Conservation (phyloP, 805 yeast species). For the Candida glaebosa region DNA sequence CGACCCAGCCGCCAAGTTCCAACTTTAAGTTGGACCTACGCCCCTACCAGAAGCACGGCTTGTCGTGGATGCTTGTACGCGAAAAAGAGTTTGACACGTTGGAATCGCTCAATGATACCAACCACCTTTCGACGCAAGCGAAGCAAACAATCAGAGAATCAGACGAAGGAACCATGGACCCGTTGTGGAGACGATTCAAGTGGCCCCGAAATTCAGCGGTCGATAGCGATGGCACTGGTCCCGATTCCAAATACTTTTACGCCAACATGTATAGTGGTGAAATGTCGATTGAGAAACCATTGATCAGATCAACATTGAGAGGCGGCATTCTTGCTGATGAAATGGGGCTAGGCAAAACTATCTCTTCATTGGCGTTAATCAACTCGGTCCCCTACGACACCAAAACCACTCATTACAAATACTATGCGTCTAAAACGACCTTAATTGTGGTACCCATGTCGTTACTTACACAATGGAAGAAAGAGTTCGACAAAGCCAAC, state of each 20-base stretch:
- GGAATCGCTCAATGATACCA: conserved; percentile 25
- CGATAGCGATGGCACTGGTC: not conserved
- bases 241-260: conserved; percentile 45
- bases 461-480: conserved; percentile 85
- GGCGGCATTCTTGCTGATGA: conserved; percentile 96
- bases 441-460: conserved; percentile 89
- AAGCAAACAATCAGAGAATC: conserved; percentile 19
- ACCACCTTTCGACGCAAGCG: conserved; percentile 25
- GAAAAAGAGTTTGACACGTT: conserved; percentile 59
- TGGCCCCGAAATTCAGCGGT: conserved; percentile 53
- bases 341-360: conserved; percentile 95
- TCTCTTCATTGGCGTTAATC: conserved; percentile 72
- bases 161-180: conserved; percentile 65
- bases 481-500: conserved; percentile 65
- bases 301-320: conserved; percentile 52
- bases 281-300: conserved; percentile 64
- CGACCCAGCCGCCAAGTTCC: conserved; percentile 46
- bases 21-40: conserved; percentile 60
- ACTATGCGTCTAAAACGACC: conserved; percentile 70
- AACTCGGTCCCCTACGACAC: conserved; percentile 59
- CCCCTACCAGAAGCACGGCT: conserved; percentile 78
- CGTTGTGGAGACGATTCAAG: conserved; percentile 74
- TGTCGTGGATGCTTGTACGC: conserved; percentile 85
- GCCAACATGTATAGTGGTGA: conserved; percentile 81
- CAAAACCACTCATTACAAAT: conserved; percentile 7